phyloP scores from a whole-genome alignment of 306 rosid species.

The Mucuna pruriens region DNA sequence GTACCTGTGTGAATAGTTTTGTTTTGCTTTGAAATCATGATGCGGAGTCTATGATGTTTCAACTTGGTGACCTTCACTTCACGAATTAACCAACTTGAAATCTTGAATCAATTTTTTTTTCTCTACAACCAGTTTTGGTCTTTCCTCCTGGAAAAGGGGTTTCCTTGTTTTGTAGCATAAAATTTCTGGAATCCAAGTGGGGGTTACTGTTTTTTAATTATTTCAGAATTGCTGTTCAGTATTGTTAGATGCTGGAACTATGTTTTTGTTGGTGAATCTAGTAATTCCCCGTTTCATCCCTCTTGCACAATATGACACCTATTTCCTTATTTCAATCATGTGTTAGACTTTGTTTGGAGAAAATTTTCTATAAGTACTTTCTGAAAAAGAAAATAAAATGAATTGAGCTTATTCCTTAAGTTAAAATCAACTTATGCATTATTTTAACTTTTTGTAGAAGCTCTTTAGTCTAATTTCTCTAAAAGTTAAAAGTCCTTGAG shows the following conservation, averaged over 20 bases:
- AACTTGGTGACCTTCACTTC: conserved; percentile 17
- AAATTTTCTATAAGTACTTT: background rate
- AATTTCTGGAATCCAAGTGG: background rate
- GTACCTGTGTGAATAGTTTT: background rate
- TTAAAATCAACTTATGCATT: background rate
- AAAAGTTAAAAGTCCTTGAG: background rate
- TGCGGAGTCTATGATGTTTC: background rate
- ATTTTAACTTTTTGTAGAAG: background rate
- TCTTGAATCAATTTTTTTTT: background rate
- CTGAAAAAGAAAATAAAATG: background rate
- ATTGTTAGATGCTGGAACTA: conserved; percentile 25
- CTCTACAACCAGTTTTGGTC: background rate
- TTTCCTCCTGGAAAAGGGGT: background rate
- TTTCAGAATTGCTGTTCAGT: conserved; percentile 15
- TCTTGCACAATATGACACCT: background rate
- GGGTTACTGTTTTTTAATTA: conserved; percentile 10
- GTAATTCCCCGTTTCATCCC: background rate
- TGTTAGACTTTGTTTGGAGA: background rate
- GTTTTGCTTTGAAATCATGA: conserved; percentile 21
- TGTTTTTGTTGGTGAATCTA: background rate
- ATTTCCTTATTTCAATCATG: background rate
- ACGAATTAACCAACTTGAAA: background rate
- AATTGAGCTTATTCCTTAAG: background rate
- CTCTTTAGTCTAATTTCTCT: background rate
- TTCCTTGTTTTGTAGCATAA: conserved; percentile 6